phyloP scores from a whole-genome alignment of 78 protist species.

The Guillardia theta region DNA sequence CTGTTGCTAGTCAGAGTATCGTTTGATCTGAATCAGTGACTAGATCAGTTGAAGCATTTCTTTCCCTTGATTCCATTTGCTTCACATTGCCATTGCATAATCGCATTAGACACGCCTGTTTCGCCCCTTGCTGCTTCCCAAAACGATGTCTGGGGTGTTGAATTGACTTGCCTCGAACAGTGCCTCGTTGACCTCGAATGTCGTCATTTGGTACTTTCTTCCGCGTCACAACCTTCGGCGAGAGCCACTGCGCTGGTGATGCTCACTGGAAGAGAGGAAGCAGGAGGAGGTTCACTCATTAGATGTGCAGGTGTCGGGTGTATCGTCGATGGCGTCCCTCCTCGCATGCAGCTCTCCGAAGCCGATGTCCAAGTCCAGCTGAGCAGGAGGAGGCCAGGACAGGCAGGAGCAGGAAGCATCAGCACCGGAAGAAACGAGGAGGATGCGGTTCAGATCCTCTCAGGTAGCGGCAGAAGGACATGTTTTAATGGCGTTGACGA shows the following conservation, averaged over 20 bases:
- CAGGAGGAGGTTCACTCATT: background rate
- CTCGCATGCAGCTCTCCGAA: constrained; percentile 59
- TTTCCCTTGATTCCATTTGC: too few species aligned
- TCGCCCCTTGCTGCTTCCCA: too few species aligned
- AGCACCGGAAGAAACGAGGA: constrained; percentile 34
- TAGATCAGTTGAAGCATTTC: too few species aligned
- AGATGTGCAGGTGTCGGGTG: background rate
- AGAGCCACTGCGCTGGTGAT: constrained; percentile 67
- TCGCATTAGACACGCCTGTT: too few species aligned
- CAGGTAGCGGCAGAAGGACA: too few species aligned
- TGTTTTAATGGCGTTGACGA: too few species aligned
- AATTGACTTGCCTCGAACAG: too few species aligned
- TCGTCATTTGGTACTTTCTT: constrained; percentile 64
- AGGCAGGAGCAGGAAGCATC: constrained; percentile 38
- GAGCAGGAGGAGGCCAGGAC: constrained; percentile 27
- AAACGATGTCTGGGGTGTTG: too few species aligned
- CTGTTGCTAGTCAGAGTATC: too few species aligned
- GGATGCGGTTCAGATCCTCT: background rate
- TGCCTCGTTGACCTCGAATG: too few species aligned
- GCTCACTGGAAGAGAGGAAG: background rate
- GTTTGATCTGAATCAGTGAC: too few species aligned
- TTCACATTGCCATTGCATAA: too few species aligned
- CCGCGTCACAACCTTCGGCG: constrained; percentile 79
- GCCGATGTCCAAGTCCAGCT: constrained; percentile 69
- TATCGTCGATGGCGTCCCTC: constrained; percentile 68